Evolutionary conservation across 2,329 filamentous ascomycete genomes (phyloP), one percentile per base, ranked within the genome.

Genomic region (Trichoderma arundinaceum): DNA sequence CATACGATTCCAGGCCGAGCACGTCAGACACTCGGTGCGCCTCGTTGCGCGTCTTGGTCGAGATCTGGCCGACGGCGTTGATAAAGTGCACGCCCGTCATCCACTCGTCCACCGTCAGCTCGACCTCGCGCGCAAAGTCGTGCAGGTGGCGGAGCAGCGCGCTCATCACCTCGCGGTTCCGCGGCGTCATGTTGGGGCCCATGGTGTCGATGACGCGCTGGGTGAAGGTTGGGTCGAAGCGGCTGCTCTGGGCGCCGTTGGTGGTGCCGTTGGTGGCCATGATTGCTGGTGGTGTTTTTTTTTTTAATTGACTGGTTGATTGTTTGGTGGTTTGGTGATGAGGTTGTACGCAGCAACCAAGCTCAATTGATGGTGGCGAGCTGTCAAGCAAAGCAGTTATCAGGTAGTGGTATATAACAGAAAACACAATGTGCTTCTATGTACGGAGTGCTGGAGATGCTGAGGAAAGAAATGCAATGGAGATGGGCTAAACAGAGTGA

Each of bases 151-250:
- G 82, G 77, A 92, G 88, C 71, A 92, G 78, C 33, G 85, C 82
- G 67, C 81, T 77, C 72, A 93, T 80, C 72, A 93, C 82, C 69
- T 86, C 80, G 66, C 88, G 84, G 72, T 87, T 84, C 67, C 91
- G 83, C 66, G 89, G 86, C 60, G 84, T 80, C 12, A 87, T 87
- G 72, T 90, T 87, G 72, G 90, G 88, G 61, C 89, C 87, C 82
- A 92, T 92, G 71, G 88, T 84, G 69, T 91, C 85, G 74, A 93
- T 83, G 78, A 92, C 90, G 76, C 88, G 84, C 71, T 88, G 79
- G 61, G 91, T 94, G 81, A 94, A 93, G 79, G 84, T 86, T 71
- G 91, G 91, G 77, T 94, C 91, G 80, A 91, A 92, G 76, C 79
- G 71, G 75, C 68, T 61, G 75, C 67, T 61, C 39, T 44, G 49